phyloP scores from a whole-genome alignment of 768 basidiomycete genomes.

The Chalciporus chontae region DNA sequence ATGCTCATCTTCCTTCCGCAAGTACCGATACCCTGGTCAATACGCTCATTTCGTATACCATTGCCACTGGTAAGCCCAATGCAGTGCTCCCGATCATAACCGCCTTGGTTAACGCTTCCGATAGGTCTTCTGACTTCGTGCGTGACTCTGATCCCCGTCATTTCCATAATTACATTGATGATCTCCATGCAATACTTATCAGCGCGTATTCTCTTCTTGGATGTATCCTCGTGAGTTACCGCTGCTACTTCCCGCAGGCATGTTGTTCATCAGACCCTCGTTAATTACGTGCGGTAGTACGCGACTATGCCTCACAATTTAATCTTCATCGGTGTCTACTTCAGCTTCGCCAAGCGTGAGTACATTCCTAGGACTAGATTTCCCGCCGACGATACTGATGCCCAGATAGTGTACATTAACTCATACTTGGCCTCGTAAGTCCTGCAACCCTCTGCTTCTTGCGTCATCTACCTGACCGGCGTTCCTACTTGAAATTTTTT shows the following conservation, averaged over 20 bases:
- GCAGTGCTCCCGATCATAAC: constrained; percentile 11
- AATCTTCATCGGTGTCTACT: constrained; percentile 52
- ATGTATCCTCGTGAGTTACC: constrained; percentile 34
- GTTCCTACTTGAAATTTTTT: too few species aligned
- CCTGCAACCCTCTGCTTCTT: not conserved
- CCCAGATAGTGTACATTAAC: constrained; percentile 47
- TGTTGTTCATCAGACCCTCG: too few species aligned
- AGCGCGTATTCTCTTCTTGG: constrained; percentile 48
- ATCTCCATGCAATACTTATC: constrained; percentile 3
- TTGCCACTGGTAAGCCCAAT: constrained; percentile 49
- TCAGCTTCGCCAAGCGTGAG: constrained; percentile 52
- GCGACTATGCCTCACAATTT: constrained; percentile 52
- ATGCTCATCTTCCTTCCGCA: constrained; percentile 1
- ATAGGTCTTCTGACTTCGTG: constrained; percentile 39
- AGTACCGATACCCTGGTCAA: constrained; percentile 52
- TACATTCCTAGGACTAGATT: not conserved
- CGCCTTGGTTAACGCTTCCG: constrained; percentile 17
- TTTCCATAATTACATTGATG: not conserved
- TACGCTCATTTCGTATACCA: constrained; percentile 46
- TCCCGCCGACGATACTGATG: not conserved
- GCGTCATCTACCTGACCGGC: not conserved
- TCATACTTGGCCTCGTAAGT: constrained; percentile 48
- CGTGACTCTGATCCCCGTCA: constrained; percentile 10
- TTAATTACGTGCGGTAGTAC: constrained; percentile 28
- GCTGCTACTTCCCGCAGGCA: not conserved